phyloP scores from a whole-genome alignment of 352 stramenopile species.

The Phytopythium mirpurense region DNA sequence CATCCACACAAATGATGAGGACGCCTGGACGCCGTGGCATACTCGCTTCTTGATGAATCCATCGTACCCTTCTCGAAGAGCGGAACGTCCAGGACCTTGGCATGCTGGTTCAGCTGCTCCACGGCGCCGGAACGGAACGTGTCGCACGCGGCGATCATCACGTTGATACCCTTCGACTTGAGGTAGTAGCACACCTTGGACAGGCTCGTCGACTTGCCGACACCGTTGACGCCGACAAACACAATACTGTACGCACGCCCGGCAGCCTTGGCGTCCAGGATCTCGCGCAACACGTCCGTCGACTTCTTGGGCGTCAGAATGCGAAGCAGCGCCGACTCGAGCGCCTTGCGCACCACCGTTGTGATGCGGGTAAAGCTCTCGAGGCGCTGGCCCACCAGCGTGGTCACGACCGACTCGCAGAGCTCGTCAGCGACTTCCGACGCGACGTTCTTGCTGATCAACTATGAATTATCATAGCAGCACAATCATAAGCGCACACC shows the following conservation, averaged over 20 bases:
- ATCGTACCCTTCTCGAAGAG: slow-evolving; percentile 89
- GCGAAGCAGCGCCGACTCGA: slow-evolving; percentile 92
- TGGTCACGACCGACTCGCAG: slow-evolving; percentile 92
- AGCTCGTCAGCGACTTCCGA: slow-evolving; percentile 94
- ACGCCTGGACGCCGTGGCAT: not conserved
- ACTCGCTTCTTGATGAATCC: not conserved
- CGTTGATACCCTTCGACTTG: slow-evolving; percentile 95
- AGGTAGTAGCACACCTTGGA: slow-evolving; percentile 99
- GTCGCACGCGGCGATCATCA: slow-evolving; percentile 97
- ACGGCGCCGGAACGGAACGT: slow-evolving; percentile 98
- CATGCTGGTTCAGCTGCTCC: slow-evolving; percentile 98
- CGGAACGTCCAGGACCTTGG: slow-evolving; percentile 93
- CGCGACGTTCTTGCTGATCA: slow-evolving; percentile 98
- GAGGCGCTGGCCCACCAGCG: slow-evolving; percentile 93
- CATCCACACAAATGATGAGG: not conserved
- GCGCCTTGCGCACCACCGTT: slow-evolving; percentile 92
- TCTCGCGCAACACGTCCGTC: slow-evolving; percentile 95
- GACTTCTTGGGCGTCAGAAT: slow-evolving; percentile 95
- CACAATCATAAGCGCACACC: not conserved
- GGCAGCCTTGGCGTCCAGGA: slow-evolving; percentile 82
- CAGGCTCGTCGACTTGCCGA: slow-evolving; percentile 98
- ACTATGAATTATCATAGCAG: slow-evolving; percentile 23
- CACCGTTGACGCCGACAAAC: slow-evolving; percentile 98
- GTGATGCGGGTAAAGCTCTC: slow-evolving; percentile 90
- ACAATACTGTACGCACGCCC: slow-evolving; percentile 96